Base-by-base conservation (phyloP, 2,329 filamentous ascomycete species). In the Ophidiomyces ophidiicola region DNA sequence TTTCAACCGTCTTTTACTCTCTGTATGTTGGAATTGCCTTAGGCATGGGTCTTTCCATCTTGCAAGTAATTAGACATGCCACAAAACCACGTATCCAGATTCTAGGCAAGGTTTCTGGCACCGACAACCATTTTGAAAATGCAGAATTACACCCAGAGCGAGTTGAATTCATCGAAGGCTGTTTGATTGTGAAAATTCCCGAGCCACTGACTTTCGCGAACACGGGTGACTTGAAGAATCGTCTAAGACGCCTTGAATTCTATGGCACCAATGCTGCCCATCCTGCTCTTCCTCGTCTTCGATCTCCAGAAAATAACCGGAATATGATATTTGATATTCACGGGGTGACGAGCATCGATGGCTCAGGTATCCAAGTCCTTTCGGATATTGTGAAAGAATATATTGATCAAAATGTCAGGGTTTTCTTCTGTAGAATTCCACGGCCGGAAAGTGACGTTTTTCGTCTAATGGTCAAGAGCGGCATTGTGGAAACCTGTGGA, bases 281-380 rank as follows among this genome's bases (percentile, higher is more conserved):
- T 52, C 90, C 90, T 0, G 87, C 87, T 0, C 68, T 94, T 12
- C 90, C 90, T 0, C 74, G 82, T 2, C 69, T 93, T 10, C 73
- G 87, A 3, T 68, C 72, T 18, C 72, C 77, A n/a, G 80, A 88
- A 44, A 78, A 83, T 52, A 94, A 94, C 57, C 75, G 78, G 50
- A 94, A 94, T 54, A 71, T 98, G 58, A 86, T 98, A 46, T 96
- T 98, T 53, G 90, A 98, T 56, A 86, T 96, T 5, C 88, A 96
- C 50, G 90, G 90, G n/a, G 90, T 98, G 2, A 94, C 87, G 0
- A 82, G 81, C 19, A 78, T 98, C 51, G 90, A 98, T 56, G 90
- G 86, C 4, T 93, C 86, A 0, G 90, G 88, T 1, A 82, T 84
- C 0, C 90, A 96, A 61, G 88, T 96, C 0, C 68, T 98, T 2